phyloP scores from a whole-genome alignment of 768 basidiomycete species.

The Brasilioporus rufonigricans region DNA sequence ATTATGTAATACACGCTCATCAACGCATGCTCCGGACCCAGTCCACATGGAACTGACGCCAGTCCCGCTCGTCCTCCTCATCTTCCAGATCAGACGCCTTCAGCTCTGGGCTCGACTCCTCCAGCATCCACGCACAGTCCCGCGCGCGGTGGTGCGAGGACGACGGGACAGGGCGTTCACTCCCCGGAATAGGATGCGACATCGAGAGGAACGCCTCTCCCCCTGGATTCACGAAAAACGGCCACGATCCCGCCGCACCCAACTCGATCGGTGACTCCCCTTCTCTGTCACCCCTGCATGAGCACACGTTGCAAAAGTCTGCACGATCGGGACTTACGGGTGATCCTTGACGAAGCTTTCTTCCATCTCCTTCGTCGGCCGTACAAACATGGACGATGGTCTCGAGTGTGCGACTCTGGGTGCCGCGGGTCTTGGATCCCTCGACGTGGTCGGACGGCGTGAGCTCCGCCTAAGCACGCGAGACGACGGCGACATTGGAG shows the following conservation, averaged over 20 bases:
- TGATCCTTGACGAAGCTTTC: neutral
- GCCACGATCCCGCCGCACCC: conserved; percentile 42
- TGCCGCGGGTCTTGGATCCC: conserved; percentile 2
- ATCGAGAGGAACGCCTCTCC: conserved; percentile 44
- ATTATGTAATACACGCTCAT: conserved; percentile 19
- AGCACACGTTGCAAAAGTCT: neutral
- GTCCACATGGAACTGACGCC: conserved; percentile 57
- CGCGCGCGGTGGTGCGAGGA: conserved; percentile 23
- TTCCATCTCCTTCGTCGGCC: conserved; percentile 9
- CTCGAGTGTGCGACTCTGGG: conserved; percentile 1
- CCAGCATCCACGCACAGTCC: conserved; percentile 39
- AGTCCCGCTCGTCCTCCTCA: conserved; percentile 37
- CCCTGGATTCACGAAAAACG: conserved; percentile 44
- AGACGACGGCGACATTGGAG: conserved; percentile 5
- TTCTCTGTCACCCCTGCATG: conserved; percentile 6
- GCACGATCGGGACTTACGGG: conserved; percentile 12
- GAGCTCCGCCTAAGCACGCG: conserved; percentile 4
- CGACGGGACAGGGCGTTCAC: conserved; percentile 34
- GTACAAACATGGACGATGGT: conserved; percentile 17
- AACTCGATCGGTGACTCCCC: conserved; percentile 15
- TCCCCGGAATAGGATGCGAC: conserved; percentile 24
- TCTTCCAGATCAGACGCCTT: conserved; percentile 27
- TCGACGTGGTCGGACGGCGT: neutral
- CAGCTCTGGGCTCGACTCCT: conserved; percentile 35
- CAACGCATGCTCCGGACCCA: conserved; percentile 25